A percentile compares a stretch with the other conserved stretches of the same genome.
Evolutionary conservation across 2,329 filamentous ascomycete genomes (phyloP).

Genomic region (Aureobasidium vineae): DNA sequence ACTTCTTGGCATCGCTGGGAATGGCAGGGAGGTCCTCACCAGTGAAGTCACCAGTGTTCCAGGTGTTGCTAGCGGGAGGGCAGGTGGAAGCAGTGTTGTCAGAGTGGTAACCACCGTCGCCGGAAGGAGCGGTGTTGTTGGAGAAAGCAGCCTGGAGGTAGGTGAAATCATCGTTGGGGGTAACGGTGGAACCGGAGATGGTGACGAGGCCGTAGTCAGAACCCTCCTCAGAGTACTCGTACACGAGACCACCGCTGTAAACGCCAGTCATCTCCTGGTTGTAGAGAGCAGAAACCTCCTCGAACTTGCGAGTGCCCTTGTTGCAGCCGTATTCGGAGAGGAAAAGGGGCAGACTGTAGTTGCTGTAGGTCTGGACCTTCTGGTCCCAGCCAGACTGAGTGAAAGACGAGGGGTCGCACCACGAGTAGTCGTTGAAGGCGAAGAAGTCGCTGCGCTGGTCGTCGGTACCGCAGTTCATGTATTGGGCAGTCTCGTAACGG

Average conservation of each 20-base stretch:
- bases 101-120: slow-evolving; percentile 60
- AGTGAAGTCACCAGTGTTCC: slow-evolving; percentile 53
- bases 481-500: slow-evolving; percentile 76
- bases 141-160: slow-evolving; percentile 53
- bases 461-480: slow-evolving; percentile 90
- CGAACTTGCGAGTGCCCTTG: slow-evolving; percentile 76
- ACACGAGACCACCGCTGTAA: slow-evolving; percentile 94
- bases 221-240: slow-evolving; percentile 83
- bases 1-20: slow-evolving; percentile 55
- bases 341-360: slow-evolving; percentile 88
- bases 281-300: slow-evolving; percentile 79
- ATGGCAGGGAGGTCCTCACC: slow-evolving; percentile 55
- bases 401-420: slow-evolving; percentile 72
- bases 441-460: slow-evolving; percentile 86
- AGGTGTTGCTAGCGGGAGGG: slow-evolving; percentile 54
- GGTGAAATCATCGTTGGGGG: slow-evolving; percentile 64
- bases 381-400: slow-evolving; percentile 73
- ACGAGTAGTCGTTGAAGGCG: slow-evolving; percentile 87
- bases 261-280: slow-evolving; percentile 76
- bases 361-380: slow-evolving; percentile 83
- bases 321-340: slow-evolving; percentile 93
- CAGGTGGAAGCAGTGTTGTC: slow-evolving; percentile 54
- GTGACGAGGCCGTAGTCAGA: slow-evolving; percentile 79
- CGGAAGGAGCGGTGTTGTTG: slow-evolving; percentile 52
- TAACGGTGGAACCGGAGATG: slow-evolving; percentile 53